Conservation (phyloP, 805 yeast species). For the Spathaspora sp. region DNA sequence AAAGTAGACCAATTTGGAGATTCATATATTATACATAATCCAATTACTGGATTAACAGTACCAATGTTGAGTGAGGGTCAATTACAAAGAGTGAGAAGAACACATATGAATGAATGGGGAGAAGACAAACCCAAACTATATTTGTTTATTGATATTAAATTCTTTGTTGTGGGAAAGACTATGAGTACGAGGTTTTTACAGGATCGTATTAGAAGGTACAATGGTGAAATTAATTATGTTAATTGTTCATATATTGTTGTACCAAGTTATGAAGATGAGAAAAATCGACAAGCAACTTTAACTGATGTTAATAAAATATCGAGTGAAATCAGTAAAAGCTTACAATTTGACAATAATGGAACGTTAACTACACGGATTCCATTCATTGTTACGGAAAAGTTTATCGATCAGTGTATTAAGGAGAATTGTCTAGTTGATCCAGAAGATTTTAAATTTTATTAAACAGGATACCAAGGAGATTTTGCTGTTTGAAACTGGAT, state of each 20-base stretch:
- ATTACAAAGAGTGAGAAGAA: slow-evolving; percentile 9
- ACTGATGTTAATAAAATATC: slow-evolving; percentile 13
- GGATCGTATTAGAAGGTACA: slow-evolving; percentile 43
- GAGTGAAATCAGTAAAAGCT: slow-evolving; percentile 9
- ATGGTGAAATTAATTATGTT: slow-evolving; percentile 22
- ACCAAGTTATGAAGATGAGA: slow-evolving; percentile 8
- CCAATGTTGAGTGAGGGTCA: slow-evolving; percentile 3
- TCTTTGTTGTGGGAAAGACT: slow-evolving; percentile 23
- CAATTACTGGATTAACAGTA: slow-evolving; percentile 9
- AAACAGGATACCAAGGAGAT: too few relatives aligned
- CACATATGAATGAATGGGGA: slow-evolving; percentile 7
- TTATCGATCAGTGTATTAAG: slow-evolving; percentile 27
- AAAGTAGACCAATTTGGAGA: slow-evolving; percentile 63
- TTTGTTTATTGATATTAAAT: slow-evolving; percentile 31
- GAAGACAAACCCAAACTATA: slow-evolving; percentile 20
- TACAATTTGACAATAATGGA: slow-evolving; percentile 8
- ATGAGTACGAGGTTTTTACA: slow-evolving; percentile 10
- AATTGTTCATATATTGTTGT: slow-evolving; percentile 9
- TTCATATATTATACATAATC: slow-evolving; percentile 40
- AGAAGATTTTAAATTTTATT: slow-evolving; percentile 19
- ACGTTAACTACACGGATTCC: slow-evolving; percentile 22
- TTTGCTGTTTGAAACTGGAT: too few relatives aligned
- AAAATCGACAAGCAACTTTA: slow-evolving; percentile 1
- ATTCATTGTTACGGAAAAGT: slow-evolving; percentile 28
- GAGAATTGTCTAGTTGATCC: slow-evolving; percentile 25